These are phyloP conservation scores for Peronosclerospora sorghi DNA, from an alignment of 352 stramenopile genomes.

Conservation along the genomic window DNA sequence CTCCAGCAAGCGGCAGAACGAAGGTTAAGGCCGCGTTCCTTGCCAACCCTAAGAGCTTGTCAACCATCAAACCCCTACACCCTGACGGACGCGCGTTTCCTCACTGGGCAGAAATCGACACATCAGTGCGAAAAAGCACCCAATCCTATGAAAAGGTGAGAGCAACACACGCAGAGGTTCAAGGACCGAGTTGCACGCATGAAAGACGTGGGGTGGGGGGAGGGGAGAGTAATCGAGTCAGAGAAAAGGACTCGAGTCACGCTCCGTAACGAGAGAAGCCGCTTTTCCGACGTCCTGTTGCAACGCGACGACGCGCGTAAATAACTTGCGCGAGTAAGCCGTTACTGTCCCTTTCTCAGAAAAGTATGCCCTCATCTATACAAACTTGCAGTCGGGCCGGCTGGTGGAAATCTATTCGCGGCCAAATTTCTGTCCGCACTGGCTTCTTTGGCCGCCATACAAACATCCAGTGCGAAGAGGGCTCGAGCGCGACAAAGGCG, in stretches of 20 bases:
- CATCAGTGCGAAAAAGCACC: too few species aligned
- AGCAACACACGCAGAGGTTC: too few species aligned
- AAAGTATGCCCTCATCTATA: slow-evolving; percentile 1
- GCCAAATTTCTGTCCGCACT: slow-evolving; percentile 10
- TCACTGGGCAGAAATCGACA: slow-evolving; percentile 11
- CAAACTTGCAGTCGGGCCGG: slow-evolving; percentile 1
- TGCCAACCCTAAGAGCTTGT: too few species aligned
- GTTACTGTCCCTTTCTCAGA: slow-evolving; percentile 8
- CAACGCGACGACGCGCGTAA: slow-evolving; percentile 14
- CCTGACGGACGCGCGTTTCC: slow-evolving; percentile 10
- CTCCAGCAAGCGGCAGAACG: slow-evolving; percentile 3
- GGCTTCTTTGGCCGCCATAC: slow-evolving; percentile 10
- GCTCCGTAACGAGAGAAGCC: too few species aligned
- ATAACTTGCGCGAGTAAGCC: neutral
- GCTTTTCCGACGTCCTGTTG: slow-evolving; percentile 20
- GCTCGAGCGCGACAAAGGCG: too few species aligned
- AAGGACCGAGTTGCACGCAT: too few species aligned
- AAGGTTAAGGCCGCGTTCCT: too few species aligned
- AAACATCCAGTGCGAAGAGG: neutral
- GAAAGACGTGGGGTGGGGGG: too few species aligned
- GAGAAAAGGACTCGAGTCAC: too few species aligned
- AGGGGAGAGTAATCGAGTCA: too few species aligned
- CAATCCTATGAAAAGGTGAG: too few species aligned
- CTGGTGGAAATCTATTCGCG: slow-evolving; percentile 18
- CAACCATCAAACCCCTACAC: too few species aligned